Conservation (phyloP, 164 flowering plant species). For the Malania oleifera region DNA sequence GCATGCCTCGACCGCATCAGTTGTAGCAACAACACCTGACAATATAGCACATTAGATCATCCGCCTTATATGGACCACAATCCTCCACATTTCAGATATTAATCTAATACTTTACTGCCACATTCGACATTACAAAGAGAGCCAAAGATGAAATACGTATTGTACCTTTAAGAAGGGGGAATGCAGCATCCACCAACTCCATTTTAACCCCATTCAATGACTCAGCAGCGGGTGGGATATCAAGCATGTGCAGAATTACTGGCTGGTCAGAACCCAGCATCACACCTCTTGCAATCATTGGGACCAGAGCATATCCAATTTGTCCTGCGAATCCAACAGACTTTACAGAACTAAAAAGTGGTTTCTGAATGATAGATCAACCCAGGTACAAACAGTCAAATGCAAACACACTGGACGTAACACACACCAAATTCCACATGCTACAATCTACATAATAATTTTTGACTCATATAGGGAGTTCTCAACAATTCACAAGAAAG, state of each 20-base stretch:
- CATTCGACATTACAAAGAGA: background rate
- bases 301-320: conserved; percentile 97
- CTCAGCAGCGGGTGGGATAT: conserved; percentile 91
- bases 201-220: conserved; percentile 94
- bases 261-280: conserved; percentile 94
- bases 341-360: background rate
- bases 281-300: conserved; percentile 98
- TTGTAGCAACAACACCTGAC: conserved; percentile 96
- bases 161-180: conserved; percentile 95
- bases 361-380: background rate
- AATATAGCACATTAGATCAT: conserved; percentile 7
- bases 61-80: background rate
- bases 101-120: background rate
- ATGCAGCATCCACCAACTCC: conserved; percentile 96
- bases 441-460: too few relatives aligned
- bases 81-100: background rate
- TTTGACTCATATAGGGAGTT: too few relatives aligned
- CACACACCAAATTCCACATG: too few relatives aligned
- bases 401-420: too few relatives aligned
- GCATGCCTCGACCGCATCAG: conserved; percentile 96
- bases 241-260: conserved; percentile 95
- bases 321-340: conserved; percentile 56
- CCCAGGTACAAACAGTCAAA: too few relatives aligned
- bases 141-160: background rate
- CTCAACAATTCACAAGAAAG: too few relatives aligned